phyloP scores from a whole-genome alignment of 352 stramenopile genomes.

The Thraustochytrium striatum region DNA sequence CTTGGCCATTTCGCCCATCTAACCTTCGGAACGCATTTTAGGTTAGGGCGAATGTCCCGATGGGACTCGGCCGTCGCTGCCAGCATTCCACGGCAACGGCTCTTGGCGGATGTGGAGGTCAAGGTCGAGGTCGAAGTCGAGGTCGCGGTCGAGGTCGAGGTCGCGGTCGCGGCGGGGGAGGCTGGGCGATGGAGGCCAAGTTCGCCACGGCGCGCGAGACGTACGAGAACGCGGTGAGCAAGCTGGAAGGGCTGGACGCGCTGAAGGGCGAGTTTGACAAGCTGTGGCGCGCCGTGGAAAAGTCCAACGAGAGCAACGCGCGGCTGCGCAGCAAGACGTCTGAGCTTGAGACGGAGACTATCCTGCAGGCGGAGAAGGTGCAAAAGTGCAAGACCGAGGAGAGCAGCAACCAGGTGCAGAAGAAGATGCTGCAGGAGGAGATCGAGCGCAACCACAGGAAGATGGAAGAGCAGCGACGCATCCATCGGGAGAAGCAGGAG shows the following conservation, averaged over 20 bases:
- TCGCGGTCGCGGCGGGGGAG: background rate
- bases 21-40: background rate
- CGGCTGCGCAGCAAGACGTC: constrained; percentile 80
- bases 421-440: constrained; percentile 85
- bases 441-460: constrained; percentile 63
- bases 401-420: constrained; percentile 72
- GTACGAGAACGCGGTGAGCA: constrained; percentile 21
- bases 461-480: constrained; percentile 1
- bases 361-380: constrained; percentile 41
- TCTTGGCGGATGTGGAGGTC: too few species aligned
- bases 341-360: constrained; percentile 86
- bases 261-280: constrained; percentile 94
- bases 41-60: background rate
- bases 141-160: background rate
- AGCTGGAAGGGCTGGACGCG: constrained; percentile 60
- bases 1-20: background rate
- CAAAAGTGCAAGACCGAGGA: constrained; percentile 33
- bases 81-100: background rate
- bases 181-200: background rate
- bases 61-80: background rate
- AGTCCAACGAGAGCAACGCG: constrained; percentile 82
- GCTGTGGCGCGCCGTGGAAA: constrained; percentile 84
- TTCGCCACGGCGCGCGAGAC: background rate
- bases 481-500: constrained; percentile 23
- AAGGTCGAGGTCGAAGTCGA: too few species aligned